Percentiles rank a stretch among this genome's conserved stretches.
phyloP scores from a whole-genome alignment of 129 eudicot genomes.

The Deinandra increscens region DNA sequence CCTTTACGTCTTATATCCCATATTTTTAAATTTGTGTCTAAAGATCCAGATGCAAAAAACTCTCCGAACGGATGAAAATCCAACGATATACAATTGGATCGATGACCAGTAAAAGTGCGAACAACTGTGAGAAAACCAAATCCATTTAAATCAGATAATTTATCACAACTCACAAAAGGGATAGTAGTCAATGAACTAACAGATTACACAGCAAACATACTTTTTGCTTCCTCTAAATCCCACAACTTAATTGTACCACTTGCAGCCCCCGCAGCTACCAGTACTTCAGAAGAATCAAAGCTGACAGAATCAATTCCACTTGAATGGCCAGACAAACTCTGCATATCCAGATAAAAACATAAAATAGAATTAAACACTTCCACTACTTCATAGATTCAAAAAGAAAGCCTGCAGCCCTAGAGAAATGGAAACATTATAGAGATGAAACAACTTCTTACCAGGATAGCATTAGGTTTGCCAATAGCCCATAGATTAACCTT shows the following conservation, averaged over 20 bases:
- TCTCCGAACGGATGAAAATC: conserved; percentile 99
- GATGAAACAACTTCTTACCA: conserved; percentile 45
- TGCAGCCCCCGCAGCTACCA: conserved; percentile 99
- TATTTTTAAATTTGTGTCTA: conserved; percentile 95
- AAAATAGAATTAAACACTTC: not conserved
- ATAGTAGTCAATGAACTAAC: not conserved
- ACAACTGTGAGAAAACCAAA: conserved; percentile 51
- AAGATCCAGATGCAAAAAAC: conserved; percentile 95
- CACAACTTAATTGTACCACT: conserved; percentile 98
- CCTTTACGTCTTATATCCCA: conserved; percentile 98
- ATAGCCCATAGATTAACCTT: conserved; percentile 98
- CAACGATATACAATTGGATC: conserved; percentile 91
- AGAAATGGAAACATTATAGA: not conserved
- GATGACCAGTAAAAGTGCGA: conserved; percentile 92
- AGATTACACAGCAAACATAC: conserved; percentile 40
- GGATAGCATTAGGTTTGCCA: conserved; percentile 89
- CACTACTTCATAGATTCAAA: not conserved
- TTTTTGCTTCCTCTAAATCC: conserved; percentile 97
- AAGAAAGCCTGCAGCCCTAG: not conserved
- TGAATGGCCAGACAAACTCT: conserved; percentile 98
- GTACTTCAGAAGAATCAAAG: conserved; percentile 92
- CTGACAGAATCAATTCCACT: conserved; percentile 98
- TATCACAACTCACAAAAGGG: conserved; percentile 1
- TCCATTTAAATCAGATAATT: not conserved
- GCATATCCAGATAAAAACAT: conserved; percentile 16